Evolutionary conservation across 257 asterid species (phyloP).

Genomic region (Solanum ahanhuiri): DNA sequence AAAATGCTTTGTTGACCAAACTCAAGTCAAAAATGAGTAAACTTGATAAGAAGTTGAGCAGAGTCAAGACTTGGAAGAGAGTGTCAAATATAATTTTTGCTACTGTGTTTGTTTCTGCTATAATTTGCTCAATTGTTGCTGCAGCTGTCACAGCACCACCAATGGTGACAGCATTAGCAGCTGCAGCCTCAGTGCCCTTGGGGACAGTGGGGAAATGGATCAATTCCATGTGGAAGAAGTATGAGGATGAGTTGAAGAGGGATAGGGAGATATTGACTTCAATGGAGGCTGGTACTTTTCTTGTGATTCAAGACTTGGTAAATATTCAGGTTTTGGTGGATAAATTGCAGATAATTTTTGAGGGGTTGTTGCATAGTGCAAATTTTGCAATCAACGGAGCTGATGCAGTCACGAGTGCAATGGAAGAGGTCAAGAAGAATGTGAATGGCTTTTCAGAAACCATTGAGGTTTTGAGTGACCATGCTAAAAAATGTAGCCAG

Average conservation of each 20-base stretch:
- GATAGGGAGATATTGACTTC: slow-evolving; percentile 35
- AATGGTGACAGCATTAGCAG: slow-evolving; percentile 47
- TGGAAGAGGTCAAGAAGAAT: slow-evolving; percentile 39
- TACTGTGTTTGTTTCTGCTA: slow-evolving; percentile 44
- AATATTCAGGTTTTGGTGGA: slow-evolving; percentile 26
- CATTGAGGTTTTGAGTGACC: slow-evolving; percentile 31
- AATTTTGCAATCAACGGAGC: slow-evolving; percentile 13
- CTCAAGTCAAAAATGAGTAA: slow-evolving; percentile 42
- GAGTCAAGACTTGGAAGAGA: slow-evolving; percentile 54
- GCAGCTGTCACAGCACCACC: slow-evolving; percentile 77
- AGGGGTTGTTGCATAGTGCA: slow-evolving; percentile 15
- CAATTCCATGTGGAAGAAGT: slow-evolving; percentile 35
- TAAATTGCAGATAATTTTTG: slow-evolving; percentile 31
- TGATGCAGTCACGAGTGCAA: slow-evolving; percentile 21
- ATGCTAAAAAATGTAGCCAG: slow-evolving; percentile 40
- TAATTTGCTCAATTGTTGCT: slow-evolving; percentile 67
- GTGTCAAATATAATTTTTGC: slow-evolving; percentile 59
- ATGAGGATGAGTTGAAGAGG: slow-evolving; percentile 35
- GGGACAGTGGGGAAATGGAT: slow-evolving; percentile 65
- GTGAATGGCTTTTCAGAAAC: slow-evolving; percentile 30
- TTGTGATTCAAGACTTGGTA: slow-evolving; percentile 45
- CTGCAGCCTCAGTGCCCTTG: slow-evolving; percentile 50
- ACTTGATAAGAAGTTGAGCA: slow-evolving; percentile 43
- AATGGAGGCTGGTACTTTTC: slow-evolving; percentile 37
- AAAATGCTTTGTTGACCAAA: slow-evolving; percentile 43